Conservation (phyloP, 306 rosid genomes). For the Cucurbita ficifolia region DNA sequence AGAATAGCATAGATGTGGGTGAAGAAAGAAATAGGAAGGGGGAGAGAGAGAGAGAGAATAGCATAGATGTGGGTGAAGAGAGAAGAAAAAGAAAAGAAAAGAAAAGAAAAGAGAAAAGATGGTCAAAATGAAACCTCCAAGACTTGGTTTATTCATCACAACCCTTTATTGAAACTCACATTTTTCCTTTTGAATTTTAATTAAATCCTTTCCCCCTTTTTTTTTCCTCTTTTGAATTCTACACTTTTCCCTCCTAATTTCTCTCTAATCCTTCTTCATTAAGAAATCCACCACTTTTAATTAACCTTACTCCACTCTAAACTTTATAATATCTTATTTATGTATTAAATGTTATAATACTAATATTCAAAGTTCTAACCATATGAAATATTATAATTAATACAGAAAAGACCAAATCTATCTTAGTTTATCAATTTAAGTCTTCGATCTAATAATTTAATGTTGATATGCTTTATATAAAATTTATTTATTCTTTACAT, state of each 20-base stretch:
- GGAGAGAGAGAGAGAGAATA: not conserved
- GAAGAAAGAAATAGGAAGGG: not conserved
- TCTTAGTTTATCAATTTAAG: not conserved
- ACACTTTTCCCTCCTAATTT: conserved; percentile 10
- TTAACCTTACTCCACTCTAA: too few species aligned
- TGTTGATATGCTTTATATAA: not conserved
- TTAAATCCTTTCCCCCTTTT: conserved; percentile 12
- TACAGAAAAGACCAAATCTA: too few species aligned
- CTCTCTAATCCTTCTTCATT: not conserved
- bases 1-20: not conserved
- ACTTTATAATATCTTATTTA: too few species aligned
- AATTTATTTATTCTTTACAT: too few species aligned
- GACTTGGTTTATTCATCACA: conserved; percentile 40
- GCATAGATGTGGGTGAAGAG: not conserved
- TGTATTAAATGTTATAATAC: too few species aligned
- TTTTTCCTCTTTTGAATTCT: conserved; percentile 3
- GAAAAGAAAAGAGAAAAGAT: conserved; percentile 36
- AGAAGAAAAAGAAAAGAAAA: conserved; percentile 8
- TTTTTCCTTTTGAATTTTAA: conserved; percentile 27
- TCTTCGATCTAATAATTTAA: too few species aligned
- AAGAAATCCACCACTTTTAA: not conserved
- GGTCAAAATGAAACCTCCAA: conserved; percentile 93
- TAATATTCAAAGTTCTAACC: too few species aligned
- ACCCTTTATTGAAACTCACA: conserved; percentile 96
- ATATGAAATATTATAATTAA: too few species aligned